Percentiles rank a stretch among this genome's conserved stretches.
Evolutionary conservation across 352 stramenopile species (phyloP).

Genomic region (Phytopythium kandeliae): DNA sequence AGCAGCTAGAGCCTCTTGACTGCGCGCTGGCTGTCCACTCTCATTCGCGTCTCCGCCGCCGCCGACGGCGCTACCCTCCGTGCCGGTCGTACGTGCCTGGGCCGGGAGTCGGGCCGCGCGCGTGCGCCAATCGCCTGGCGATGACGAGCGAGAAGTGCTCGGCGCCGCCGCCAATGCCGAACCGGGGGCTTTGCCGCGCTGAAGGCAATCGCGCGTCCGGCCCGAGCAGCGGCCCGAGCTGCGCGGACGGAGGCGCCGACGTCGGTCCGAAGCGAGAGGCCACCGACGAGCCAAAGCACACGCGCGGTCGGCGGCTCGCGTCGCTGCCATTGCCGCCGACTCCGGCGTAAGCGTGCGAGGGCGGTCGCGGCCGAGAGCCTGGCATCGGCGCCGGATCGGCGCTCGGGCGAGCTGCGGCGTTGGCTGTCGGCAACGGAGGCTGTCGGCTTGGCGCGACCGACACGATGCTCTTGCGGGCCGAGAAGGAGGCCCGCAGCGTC

Average conservation of each 20-base stretch:
- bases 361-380: background rate
- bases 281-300: conserved; percentile 27
- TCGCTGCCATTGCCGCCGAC: background rate
- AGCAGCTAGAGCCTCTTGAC: background rate
- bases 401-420: background rate
- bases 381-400: background rate
- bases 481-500: conserved; percentile 6
- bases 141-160: conserved; percentile 37
- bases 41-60: too few relatives aligned
- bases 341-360: background rate
- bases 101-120: conserved; percentile 17
- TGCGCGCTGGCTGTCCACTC: too few relatives aligned
- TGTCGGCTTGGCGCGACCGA: background rate
- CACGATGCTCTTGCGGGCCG: conserved; percentile 7
- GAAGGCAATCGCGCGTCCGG: background rate
- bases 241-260: background rate
- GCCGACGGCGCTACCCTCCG: conserved; percentile 18
- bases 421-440: background rate
- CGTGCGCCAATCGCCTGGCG: conserved; percentile 16
- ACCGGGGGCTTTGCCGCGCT: conserved; percentile 9
- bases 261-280: conserved; percentile 19
- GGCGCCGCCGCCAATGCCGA: conserved; percentile 15
- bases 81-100: conserved; percentile 33
- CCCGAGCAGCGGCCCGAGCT: background rate
- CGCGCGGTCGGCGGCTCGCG: background rate